phyloP scores from a whole-genome alignment of 2,329 filamentous ascomycete species.

The Botrytis sinoallii region DNA sequence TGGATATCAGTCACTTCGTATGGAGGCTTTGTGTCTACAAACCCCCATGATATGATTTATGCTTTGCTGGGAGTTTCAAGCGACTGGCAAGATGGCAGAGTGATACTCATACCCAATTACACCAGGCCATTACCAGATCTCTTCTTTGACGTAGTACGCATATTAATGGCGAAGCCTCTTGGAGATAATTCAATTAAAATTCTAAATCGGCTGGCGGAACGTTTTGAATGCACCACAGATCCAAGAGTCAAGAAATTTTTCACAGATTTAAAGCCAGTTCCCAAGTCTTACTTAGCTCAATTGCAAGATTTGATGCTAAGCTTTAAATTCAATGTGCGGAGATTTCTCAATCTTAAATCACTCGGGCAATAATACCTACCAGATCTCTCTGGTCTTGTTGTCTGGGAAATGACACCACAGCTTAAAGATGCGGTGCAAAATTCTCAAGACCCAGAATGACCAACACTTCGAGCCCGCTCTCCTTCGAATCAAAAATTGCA shows the following conservation, averaged over 20 bases:
- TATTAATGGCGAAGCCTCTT: too few species aligned
- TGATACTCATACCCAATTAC: background rate
- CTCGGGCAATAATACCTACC: background rate
- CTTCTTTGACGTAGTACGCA: background rate
- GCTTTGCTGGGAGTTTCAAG: background rate
- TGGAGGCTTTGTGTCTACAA: too few species aligned
- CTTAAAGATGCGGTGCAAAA: background rate
- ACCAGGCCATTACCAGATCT: background rate
- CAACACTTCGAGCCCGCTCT: background rate
- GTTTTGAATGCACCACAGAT: background rate
- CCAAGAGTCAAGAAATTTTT: background rate
- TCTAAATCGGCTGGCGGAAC: background rate
- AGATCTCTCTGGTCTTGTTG: background rate
- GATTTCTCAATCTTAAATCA: too few species aligned
- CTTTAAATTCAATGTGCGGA: too few species aligned
- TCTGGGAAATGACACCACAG: background rate
- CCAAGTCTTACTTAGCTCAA: too few species aligned
- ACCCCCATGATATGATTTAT: background rate
- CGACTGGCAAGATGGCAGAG: background rate
- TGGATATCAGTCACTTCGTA: background rate
- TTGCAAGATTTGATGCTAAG: too few species aligned
- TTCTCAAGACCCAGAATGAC: background rate
- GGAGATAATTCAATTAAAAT: rapidly evolving
- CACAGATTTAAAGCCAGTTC: too few species aligned
- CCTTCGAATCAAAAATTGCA: background rate